Evolutionary conservation across 805 yeast genomes (phyloP).

Genomic region (Lipomyces spencermartinsiae): DNA sequence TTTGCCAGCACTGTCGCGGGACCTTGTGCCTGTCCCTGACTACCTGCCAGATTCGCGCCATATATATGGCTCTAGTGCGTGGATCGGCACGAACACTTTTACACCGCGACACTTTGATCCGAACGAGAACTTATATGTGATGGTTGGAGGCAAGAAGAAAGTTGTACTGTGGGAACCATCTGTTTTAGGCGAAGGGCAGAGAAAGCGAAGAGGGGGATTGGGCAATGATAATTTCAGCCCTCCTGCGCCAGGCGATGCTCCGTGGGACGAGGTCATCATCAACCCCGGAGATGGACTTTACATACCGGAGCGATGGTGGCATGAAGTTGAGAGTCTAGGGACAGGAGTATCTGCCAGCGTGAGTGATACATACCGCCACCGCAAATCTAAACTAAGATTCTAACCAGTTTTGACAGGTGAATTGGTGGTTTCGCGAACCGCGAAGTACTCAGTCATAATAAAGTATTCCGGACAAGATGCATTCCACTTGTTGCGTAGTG

Average conservation of each 20-base stretch:
- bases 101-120: slow-evolving; percentile 39
- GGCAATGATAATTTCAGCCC: slow-evolving; percentile 28
- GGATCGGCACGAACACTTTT: slow-evolving; percentile 37
- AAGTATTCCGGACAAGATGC: background rate
- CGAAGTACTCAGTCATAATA: background rate
- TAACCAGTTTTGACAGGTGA: slow-evolving; percentile 20
- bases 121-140: slow-evolving; percentile 37
- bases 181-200: background rate
- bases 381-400: background rate
- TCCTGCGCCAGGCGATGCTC: slow-evolving; percentile 11
- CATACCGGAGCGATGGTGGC: slow-evolving; percentile 40
- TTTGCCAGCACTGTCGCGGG: slow-evolving; percentile 26
- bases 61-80: slow-evolving; percentile 31
- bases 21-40: slow-evolving; percentile 24
- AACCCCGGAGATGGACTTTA: slow-evolving; percentile 37
- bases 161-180: slow-evolving; percentile 33
- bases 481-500: background rate
- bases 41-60: slow-evolving; percentile 16
- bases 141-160: slow-evolving; percentile 32
- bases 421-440: slow-evolving; percentile 38
- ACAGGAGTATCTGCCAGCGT: slow-evolving; percentile 32
- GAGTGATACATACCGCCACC: background rate
- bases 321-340: slow-evolving; percentile 29
- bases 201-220: slow-evolving; percentile 11
- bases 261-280: slow-evolving; percentile 20